Conservation (phyloP, 2,329 filamentous ascomycete genomes). For the Ceratocystis diversiconidia region DNA sequence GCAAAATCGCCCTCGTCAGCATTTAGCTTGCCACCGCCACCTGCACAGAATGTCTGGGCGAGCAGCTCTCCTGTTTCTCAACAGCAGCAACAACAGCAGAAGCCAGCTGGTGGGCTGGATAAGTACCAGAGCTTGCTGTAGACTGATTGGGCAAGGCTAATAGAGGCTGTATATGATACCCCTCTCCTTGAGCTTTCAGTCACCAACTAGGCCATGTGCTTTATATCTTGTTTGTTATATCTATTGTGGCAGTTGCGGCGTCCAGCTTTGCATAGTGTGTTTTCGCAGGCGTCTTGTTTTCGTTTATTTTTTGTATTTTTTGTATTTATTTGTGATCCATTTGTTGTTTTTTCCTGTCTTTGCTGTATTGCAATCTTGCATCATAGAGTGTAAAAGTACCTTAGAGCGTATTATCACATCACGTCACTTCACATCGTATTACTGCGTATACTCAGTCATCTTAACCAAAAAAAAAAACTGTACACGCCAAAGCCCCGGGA, state of each 20-base stretch:
- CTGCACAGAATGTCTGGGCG: conserved; percentile 20
- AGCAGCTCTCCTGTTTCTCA: conserved; percentile 22
- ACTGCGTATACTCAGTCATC: too few relatives aligned
- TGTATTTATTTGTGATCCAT: background rate
- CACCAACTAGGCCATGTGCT: background rate
- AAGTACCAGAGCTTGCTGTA: conserved; percentile 55
- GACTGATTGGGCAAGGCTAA: conserved; percentile 1
- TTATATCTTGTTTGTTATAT: background rate
- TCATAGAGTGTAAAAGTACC: background rate
- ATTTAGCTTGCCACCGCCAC: conserved; percentile 37
- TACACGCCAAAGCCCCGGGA: background rate
- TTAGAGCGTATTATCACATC: conserved; percentile 6
- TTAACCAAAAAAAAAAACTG: background rate
- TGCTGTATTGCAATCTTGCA: background rate
- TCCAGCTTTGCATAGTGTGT: background rate
- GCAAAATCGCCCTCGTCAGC: conserved; percentile 27
- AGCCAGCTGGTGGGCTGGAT: conserved; percentile 42
- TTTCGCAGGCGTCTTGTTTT: background rate
- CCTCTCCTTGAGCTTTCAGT: background rate
- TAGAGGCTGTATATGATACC: background rate
- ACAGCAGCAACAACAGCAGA: conserved; percentile 21
- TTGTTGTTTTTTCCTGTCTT: background rate
- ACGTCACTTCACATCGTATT: background rate
- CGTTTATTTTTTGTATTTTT: background rate
- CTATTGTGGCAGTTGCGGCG: background rate